Base-by-base conservation (phyloP, 148 eudicot genomes). In the Silene conica region DNA sequence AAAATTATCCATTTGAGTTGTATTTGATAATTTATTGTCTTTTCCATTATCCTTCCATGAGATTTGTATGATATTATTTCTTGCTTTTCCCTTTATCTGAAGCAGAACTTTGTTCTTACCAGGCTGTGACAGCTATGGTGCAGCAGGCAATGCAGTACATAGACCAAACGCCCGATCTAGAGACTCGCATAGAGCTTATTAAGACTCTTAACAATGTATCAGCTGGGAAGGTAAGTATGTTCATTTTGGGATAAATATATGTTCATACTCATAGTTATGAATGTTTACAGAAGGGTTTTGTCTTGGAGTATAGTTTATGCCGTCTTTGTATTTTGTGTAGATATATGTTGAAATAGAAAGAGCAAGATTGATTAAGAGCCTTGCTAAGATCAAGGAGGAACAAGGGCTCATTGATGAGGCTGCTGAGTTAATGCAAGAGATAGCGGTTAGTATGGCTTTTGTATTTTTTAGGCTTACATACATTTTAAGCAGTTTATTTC, bases 341-440 rank as follows among this genome's bases (percentile, higher is more conserved):
- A 94, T 94, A 75, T 94, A 91, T 84, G 97, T 94, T 74, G 98
- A 94, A 82, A 86, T 91, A 75, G 97, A 89, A 85, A 83, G 98
- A 76, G 97, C 97, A 46, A 82, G 96, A 6, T 79, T 94, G 81
- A 83, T 90, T 66, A 94, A 85, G 85, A 89, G 59, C 65, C 97
- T 94, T 76, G 97, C 98, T 68, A 91, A 89, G 84, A 87, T 94
- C 72, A 91, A 89, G 83, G 98, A 94, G 87, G 96, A 80, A 73
- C 96, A 91, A 67, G 97, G 97, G 58, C 91, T 66, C 48, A 84
- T 94, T 57, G 96, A 89, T 71, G 98, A 94, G 83, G 98, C 98
- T 80, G 98, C 98, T 52, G 97, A 95, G 74, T 80, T 95, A 81
- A 95, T 95, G 97, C 98, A 95, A 83, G 98, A 95, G 84, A 80